Evolutionary conservation across 257 asterid genomes (phyloP).

Genomic region (Solanum pinnatisectum): DNA sequence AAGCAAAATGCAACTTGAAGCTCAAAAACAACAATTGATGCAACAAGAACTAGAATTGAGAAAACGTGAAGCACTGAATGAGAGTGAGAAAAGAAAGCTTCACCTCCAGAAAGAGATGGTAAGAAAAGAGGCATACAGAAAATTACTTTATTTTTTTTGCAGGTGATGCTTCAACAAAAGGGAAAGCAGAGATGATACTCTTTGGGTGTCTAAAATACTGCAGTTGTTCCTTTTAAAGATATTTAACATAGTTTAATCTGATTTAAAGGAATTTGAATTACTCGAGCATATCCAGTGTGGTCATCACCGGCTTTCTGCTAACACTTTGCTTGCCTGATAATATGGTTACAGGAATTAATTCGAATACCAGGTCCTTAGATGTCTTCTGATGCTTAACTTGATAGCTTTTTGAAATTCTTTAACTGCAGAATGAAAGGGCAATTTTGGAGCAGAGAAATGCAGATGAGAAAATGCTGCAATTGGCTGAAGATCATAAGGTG

Average conservation of each 20-base stretch:
- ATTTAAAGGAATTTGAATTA: not conserved
- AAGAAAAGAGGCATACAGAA: not conserved
- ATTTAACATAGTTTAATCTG: not conserved
- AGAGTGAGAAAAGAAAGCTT: slow-evolving; percentile 3
- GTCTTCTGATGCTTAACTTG: not conserved
- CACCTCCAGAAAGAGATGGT: slow-evolving; percentile 7
- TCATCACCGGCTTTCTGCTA: not conserved
- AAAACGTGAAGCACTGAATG: slow-evolving; percentile 1
- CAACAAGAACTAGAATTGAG: not conserved
- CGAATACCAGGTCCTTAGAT: not conserved
- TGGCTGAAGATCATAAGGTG: slow-evolving; percentile 76
- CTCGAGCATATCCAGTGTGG: not conserved
- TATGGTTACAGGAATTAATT: not conserved
- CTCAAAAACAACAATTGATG: not conserved
- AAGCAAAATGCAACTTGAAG: not conserved
- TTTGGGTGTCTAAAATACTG: not conserved
- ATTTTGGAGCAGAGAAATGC: slow-evolving; percentile 53
- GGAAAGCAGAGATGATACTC: not conserved
- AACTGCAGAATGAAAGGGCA: slow-evolving; percentile 67
- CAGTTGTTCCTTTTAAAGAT: not conserved
- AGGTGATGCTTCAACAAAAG: not conserved
- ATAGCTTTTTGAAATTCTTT: not conserved
- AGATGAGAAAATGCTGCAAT: slow-evolving; percentile 41
- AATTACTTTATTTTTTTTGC: not conserved
- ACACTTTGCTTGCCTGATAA: not conserved